Conservation (phyloP, 768 basidiomycete genomes). For the Crepidotus variabilis region DNA sequence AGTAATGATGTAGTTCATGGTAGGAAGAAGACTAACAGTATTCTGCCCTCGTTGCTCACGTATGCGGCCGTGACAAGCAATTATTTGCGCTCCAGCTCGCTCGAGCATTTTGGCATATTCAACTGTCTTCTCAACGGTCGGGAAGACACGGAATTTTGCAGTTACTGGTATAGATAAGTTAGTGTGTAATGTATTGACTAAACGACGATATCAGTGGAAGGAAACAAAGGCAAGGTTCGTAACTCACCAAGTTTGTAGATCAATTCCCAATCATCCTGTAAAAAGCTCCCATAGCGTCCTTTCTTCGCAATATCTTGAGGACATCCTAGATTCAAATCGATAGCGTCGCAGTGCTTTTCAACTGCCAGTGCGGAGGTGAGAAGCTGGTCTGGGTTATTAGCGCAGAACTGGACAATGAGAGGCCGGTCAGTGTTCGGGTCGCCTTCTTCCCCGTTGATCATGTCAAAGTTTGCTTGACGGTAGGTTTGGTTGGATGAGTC, state of each 20-base stretch:
- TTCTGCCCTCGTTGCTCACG: conserved; percentile 90
- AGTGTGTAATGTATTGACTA: conserved; percentile 83
- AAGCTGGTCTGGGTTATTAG: conserved; percentile 79
- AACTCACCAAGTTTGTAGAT: conserved; percentile 73
- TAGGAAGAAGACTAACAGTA: conserved; percentile 37
- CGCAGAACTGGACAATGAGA: conserved; percentile 90
- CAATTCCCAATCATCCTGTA: conserved; percentile 94
- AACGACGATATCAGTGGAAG: not conserved
- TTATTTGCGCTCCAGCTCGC: conserved; percentile 89
- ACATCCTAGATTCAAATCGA: conserved; percentile 93
- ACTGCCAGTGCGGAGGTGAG: conserved; percentile 75
- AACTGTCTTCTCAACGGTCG: conserved; percentile 81
- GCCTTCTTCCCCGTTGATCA: conserved; percentile 79
- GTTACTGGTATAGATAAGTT: conserved; percentile 92
- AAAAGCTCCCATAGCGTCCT: conserved; percentile 84
- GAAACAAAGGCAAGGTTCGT: not conserved
- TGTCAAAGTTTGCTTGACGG: conserved; percentile 65
- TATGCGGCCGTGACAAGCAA: conserved; percentile 90
- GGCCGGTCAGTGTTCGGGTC: conserved; percentile 69
- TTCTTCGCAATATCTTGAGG: conserved; percentile 92
- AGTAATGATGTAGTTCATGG: not conserved
- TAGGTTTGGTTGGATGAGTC: conserved; percentile 49
- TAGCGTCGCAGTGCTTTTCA: conserved; percentile 81
- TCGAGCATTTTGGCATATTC: conserved; percentile 97
- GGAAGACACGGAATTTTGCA: conserved; percentile 93